Base-by-base conservation (phyloP, 2,329 filamentous ascomycete species). In the Cladosporium sp. region DNA sequence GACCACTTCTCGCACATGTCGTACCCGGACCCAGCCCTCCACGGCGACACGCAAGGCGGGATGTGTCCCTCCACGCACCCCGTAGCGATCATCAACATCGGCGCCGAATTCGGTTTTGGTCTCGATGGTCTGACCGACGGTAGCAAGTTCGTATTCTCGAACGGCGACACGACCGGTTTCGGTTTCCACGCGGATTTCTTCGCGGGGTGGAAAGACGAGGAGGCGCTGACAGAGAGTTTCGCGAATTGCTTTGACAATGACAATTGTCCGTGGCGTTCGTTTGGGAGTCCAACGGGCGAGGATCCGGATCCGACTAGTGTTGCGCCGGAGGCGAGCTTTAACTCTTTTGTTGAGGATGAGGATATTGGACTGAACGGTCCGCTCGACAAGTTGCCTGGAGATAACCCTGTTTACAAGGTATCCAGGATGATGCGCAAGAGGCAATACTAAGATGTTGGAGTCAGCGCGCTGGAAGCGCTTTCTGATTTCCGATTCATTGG, bases 1-100 rank as follows among this genome's bases (percentile, higher is more conserved):
- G 82, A 88, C 78, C 87, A 87, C 80, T 80, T 84, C 74, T 84
- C 82, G 71, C 91, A 91, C 81, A 89, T 89, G 83, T 82, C 80
- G 26, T 91, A 85, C 74, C 89, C 89, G 10, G 63, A 65, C 41
- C 55, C 63, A 0, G 34, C 21, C 1, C 57, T 65, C 41, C 54
- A 60, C 63, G 73, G 70, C 30, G 74, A 78, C 36, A 60, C 64
- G 6, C 49, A 68, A 34, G 78, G 80, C 66, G 83, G 83, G 64
- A 83, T 84, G 73, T 86, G 85, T 69, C 84, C 84, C 0, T 12
- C 73, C 0, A 75, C 78, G 4, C 83, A 85, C 69, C 85, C 84
- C 0, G 80, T 82, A 4, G 84, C 84, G 58, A 78, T 87, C 32
- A 80, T 85, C 41, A 85, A 84, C 14, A 77, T 88, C 66, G 63